phyloP scores from a whole-genome alignment of 495 filamentous ascomycete species.

The Penicillium coffeae region DNA sequence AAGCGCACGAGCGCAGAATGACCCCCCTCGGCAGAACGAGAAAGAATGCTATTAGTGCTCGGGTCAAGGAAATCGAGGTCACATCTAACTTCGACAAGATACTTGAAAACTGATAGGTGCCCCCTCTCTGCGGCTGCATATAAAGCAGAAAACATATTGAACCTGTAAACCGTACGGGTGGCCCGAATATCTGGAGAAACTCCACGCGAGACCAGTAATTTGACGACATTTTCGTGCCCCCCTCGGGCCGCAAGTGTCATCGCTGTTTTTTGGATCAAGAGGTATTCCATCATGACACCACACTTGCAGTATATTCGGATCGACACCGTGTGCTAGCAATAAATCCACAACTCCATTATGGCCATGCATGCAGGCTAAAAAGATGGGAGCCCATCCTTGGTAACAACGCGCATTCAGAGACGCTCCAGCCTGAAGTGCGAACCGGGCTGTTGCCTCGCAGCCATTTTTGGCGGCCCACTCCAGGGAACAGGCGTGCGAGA shows the following conservation, averaged over 20 bases:
- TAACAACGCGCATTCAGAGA: not conserved
- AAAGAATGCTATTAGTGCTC: not conserved
- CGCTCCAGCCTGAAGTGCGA: conserved; percentile 1
- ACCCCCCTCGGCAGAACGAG: not conserved
- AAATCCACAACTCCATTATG: conserved; percentile 1
- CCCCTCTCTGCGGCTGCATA: not conserved
- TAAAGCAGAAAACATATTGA: not conserved
- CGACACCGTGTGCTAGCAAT: conserved; percentile 1
- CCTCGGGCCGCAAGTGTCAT: not conserved
- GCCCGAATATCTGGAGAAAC: not conserved
- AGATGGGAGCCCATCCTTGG: not conserved
- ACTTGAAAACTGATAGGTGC: not conserved
- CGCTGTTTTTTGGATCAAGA: not conserved
- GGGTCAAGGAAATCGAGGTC: not conserved
- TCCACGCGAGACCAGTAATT: not conserved
- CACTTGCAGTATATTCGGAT: not conserved
- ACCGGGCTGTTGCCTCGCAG: not conserved
- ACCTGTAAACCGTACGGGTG: not conserved
- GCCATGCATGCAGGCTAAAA: not conserved
- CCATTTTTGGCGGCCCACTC: conserved; percentile 4
- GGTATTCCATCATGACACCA: not conserved
- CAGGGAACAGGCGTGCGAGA: not conserved
- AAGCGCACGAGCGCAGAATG: not conserved
- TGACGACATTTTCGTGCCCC: not conserved
- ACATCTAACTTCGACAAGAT: not conserved